These are phyloP conservation scores for Pyrus hybrid DNA, from an alignment of 331 rosid species.

Conservation along the genomic window DNA sequence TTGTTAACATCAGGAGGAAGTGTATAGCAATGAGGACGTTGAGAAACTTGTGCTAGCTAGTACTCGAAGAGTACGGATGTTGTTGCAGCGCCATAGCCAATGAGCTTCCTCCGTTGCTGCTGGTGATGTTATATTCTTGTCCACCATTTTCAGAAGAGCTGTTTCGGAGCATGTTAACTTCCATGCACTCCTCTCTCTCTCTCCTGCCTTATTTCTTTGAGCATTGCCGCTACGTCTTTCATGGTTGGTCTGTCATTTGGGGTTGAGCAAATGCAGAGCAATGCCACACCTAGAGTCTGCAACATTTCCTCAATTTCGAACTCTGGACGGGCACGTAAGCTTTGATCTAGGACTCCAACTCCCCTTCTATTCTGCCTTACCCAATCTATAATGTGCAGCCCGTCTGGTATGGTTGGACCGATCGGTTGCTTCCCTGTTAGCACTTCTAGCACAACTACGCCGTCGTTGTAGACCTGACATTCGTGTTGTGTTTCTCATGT, in stretches of 20 bases:
- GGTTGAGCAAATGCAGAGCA: constrained; percentile 60
- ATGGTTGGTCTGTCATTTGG: constrained; percentile 76
- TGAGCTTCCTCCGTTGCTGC: constrained; percentile 13
- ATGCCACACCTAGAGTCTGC: constrained; percentile 72
- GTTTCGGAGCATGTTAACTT: constrained; percentile 33
- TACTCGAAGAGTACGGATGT: constrained; percentile 18
- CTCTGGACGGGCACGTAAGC: constrained; percentile 50
- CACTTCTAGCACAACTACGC: constrained; percentile 69
- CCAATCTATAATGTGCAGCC: constrained; percentile 88
- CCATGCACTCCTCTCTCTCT: constrained; percentile 41
- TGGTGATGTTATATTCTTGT: constrained; percentile 13
- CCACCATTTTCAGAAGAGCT: constrained; percentile 26
- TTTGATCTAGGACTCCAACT: constrained; percentile 42
- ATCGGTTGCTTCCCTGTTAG: constrained; percentile 80
- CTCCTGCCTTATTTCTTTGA: constrained; percentile 56
- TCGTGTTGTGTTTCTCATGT: too few species aligned
- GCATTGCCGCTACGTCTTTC: constrained; percentile 85
- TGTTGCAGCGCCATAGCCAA: constrained; percentile 8
- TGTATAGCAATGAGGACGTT: constrained; percentile 23
- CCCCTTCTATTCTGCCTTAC: constrained; percentile 47
- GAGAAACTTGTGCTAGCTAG: constrained; percentile 30
- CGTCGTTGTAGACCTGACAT: too few species aligned
- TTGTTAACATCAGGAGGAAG: constrained; percentile 25
- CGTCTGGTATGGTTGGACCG: constrained; percentile 75
- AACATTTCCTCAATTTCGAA: constrained; percentile 57